These are phyloP conservation scores for Acer saccharum DNA, from an alignment of 345 rosid species.

Conservation along the genomic window DNA sequence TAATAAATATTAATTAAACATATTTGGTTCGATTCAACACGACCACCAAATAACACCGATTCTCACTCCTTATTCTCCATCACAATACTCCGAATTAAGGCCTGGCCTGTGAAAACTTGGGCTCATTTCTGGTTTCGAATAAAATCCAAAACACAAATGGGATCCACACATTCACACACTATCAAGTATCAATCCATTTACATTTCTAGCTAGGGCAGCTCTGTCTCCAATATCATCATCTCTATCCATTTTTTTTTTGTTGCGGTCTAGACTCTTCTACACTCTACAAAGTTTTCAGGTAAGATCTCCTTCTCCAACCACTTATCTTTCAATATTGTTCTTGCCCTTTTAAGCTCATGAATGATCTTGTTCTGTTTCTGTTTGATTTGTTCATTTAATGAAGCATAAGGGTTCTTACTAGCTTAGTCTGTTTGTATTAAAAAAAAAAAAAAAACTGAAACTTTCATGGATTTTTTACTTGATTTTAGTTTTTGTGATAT, in stretches of 20 bases:
- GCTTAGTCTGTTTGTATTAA: background rate
- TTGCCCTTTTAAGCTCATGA: background rate
- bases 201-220: background rate
- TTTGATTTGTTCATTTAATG: background rate
- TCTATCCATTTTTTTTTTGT: background rate
- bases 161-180: background rate
- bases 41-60: too few relatives aligned
- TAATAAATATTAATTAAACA: too few relatives aligned
- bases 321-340: background rate
- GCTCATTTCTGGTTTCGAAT: background rate
- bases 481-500: background rate
- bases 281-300: background rate
- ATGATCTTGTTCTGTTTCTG: background rate
- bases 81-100: background rate
- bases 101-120: background rate
- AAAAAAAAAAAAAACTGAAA: background rate
- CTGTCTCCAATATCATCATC: background rate
- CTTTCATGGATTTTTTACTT: background rate
- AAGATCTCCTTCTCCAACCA: background rate
- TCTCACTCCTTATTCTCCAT: background rate
- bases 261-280: background rate
- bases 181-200: background rate
- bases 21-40: background rate
- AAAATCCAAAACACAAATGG: background rate
- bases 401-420: background rate